Conservation (phyloP, 2,329 filamentous ascomycete species). For the Seiridium cupressi region DNA sequence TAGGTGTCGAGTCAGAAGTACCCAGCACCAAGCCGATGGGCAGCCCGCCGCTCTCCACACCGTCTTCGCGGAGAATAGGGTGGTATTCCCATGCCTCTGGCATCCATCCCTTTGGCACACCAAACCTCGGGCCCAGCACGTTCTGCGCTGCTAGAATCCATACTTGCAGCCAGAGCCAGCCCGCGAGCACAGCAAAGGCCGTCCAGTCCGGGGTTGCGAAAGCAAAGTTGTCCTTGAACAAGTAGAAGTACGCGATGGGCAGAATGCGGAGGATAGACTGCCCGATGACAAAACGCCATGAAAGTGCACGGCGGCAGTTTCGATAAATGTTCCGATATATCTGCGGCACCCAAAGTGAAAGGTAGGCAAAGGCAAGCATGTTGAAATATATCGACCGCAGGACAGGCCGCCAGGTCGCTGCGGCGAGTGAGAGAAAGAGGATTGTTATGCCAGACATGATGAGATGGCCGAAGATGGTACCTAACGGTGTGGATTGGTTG, state of each 20-base stretch:
- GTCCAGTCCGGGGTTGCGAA: conserved; percentile 69
- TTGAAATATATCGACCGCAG: conserved; percentile 60
- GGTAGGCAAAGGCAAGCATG: conserved; percentile 67
- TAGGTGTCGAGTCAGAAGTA: conserved; percentile 18
- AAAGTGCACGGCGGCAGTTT: conserved; percentile 87
- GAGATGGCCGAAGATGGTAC: conserved; percentile 56
- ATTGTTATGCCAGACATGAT: conserved; percentile 54
- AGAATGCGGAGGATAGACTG: conserved; percentile 76
- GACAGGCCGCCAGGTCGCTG: conserved; percentile 57
- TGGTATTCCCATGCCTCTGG: conserved; percentile 93
- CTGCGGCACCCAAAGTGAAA: conserved; percentile 91
- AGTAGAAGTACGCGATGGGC: conserved; percentile 85
- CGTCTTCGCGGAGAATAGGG: conserved; percentile 80
- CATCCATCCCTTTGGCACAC: conserved; percentile 67
- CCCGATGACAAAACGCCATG: conserved; percentile 86
- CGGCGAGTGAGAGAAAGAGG: conserved; percentile 58
- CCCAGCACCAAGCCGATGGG: conserved; percentile 76
- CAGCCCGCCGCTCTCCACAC: conserved; percentile 73
- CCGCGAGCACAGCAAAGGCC: conserved; percentile 62
- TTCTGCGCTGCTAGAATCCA: conserved; percentile 78
- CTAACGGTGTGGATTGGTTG: conserved; percentile 41
- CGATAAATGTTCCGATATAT: conserved; percentile 87
- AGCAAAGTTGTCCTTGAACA: conserved; percentile 74
- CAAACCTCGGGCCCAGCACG: conserved; percentile 83
- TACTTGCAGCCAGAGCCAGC: conserved; percentile 87